Conservation (phyloP, 2,329 filamentous ascomycete species). For the Clonostachys byssicola region DNA sequence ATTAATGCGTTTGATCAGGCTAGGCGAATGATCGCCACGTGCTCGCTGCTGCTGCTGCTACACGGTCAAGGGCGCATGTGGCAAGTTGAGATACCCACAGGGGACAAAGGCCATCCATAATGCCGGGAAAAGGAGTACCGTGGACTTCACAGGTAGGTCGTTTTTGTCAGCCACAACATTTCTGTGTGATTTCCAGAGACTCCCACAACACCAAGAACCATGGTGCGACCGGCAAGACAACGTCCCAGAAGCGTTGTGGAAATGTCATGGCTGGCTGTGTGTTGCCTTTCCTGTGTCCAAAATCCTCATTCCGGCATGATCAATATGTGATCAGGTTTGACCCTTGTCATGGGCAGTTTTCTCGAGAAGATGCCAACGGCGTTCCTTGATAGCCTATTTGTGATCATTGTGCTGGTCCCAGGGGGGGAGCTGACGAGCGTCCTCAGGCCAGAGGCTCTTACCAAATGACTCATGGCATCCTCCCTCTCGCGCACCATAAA, state of each 20-base stretch:
- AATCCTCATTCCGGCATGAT: conserved; percentile 15
- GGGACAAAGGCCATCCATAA: too few species aligned
- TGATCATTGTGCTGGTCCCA: conserved; percentile 58
- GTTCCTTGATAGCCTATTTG: conserved; percentile 28
- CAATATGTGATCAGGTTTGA: neutral
- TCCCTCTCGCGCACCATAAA: conserved; percentile 47
- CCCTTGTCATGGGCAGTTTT: conserved; percentile 4
- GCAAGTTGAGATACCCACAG: too few species aligned
- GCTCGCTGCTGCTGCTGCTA: conserved; percentile 32
- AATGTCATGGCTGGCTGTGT: conserved; percentile 39
- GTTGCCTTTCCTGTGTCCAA: conserved; percentile 42
- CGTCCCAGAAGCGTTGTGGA: conserved; percentile 18
- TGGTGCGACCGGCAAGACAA: conserved; percentile 29
- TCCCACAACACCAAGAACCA: conserved; percentile 23
- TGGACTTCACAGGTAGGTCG: conserved; percentile 21
- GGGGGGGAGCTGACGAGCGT: conserved; percentile 71
- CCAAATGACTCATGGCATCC: conserved; percentile 71
- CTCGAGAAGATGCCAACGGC: conserved; percentile 17
- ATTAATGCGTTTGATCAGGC: conserved; percentile 56
- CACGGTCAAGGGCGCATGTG: conserved; percentile 19
- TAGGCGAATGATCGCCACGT: conserved; percentile 39
- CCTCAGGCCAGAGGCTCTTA: conserved; percentile 70
- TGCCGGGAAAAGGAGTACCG: conserved; percentile 24
- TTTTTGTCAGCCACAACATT: conserved; percentile 17
- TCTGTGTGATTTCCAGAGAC: conserved; percentile 39